Percentiles rank a stretch among this genome's conserved stretches.
Conservation (phyloP, 192 early-diverging fungal genomes). For the Coemansia sp. region DNA sequence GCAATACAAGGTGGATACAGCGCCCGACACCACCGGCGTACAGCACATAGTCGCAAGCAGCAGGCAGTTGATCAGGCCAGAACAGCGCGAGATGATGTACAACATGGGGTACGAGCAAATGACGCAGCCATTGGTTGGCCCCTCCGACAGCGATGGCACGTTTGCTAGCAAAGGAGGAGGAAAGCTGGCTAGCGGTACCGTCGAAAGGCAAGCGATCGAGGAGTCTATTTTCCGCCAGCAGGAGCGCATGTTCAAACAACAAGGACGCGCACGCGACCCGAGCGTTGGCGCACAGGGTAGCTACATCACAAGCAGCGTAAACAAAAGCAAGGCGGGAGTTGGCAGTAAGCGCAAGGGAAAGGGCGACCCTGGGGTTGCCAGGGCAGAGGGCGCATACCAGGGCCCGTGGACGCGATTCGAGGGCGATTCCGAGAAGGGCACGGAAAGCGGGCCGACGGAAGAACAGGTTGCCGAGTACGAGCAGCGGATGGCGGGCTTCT, state of each 20-base stretch:
- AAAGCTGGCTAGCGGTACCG: conserved; percentile 13
- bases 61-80: not conserved
- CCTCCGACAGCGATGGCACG: conserved; percentile 23
- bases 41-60: not conserved
- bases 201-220: conserved; percentile 35
- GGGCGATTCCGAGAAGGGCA: conserved; percentile 58
- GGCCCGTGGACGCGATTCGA: conserved; percentile 97
- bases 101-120: conserved; percentile 31
- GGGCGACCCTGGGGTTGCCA: conserved; percentile 72
- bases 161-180: conserved; percentile 12
- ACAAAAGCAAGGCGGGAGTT: conserved; percentile 30
- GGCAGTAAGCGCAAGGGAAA: conserved; percentile 67
- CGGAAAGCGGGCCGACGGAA: conserved; percentile 56
- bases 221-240: conserved; percentile 69
- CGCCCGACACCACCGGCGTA: conserved; percentile 26
- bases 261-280: conserved; percentile 83
- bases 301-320: conserved; percentile 53
- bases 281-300: conserved; percentile 56
- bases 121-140: conserved; percentile 34
- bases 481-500: conserved; percentile 13
- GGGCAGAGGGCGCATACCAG: conserved; percentile 73
- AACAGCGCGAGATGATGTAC: conserved; percentile 21
- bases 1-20: conserved; percentile 41
- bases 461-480: conserved; percentile 55
- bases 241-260: conserved; percentile 79